phyloP scores from a whole-genome alignment of 208 protist genomes.

The Trypanosoma cruzi region DNA sequence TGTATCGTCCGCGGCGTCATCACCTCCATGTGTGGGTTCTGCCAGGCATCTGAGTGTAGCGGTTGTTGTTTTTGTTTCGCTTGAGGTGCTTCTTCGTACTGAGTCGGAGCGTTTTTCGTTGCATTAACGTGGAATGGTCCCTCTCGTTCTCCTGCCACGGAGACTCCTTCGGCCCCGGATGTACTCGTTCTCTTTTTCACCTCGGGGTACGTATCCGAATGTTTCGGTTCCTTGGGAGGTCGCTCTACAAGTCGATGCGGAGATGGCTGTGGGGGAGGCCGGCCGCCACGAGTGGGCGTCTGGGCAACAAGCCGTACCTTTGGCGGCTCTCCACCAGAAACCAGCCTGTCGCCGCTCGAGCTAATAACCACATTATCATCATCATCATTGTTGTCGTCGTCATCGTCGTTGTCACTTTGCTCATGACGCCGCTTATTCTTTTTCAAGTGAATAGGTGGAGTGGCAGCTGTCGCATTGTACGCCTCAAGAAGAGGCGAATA shows the following conservation, averaged over 20 bases:
- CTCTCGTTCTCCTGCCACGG: neutral
- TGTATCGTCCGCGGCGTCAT: neutral
- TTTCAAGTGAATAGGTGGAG: neutral
- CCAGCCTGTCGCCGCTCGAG: slow-evolving; percentile 15
- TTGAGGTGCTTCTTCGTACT: neutral
- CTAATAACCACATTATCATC: slow-evolving; percentile 24
- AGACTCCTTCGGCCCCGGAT: neutral
- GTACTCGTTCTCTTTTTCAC: neutral
- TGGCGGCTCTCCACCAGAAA: neutral
- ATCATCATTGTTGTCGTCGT: slow-evolving; percentile 1
- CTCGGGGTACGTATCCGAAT: neutral
- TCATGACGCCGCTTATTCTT: neutral
- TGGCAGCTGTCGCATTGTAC: neutral
- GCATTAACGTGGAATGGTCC: neutral
- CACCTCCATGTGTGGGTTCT: neutral
- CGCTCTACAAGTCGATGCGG: neutral
- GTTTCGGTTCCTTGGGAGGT: neutral
- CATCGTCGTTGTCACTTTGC: neutral
- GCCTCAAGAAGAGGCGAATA: neutral
- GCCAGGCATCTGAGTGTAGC: neutral
- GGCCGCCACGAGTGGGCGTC: neutral
- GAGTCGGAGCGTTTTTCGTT: neutral
- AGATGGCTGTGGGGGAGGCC: neutral
- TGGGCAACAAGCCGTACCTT: neutral
- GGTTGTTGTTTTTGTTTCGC: neutral